Base-by-base conservation (phyloP, 2,329 filamentous ascomycete species). In the Xenoacremonium recifei region DNA sequence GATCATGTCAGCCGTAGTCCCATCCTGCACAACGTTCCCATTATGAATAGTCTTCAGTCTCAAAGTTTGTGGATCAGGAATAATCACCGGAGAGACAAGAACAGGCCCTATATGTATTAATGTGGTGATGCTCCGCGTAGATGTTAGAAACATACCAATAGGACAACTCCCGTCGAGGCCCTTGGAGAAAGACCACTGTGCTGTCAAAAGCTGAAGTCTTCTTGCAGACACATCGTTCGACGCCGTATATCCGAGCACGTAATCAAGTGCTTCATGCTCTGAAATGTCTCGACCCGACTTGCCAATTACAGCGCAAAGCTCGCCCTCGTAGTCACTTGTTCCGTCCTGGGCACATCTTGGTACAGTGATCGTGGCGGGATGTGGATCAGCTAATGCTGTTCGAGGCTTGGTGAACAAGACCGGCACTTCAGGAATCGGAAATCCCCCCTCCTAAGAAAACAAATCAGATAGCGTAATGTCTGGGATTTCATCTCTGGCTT, bases 121-220 rank as follows among this genome's bases (percentile, higher is more conserved):
- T 9, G 29, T 31, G 7, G 6, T 31, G n/a, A 15, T 27, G 17
- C n/a, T 31, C 6, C n/a, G 29, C 6, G 29, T 15, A 6, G 17
- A 31, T 31, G n/a, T 11, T 13, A 16, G 18, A 4, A 19, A 5
- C 15, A 17, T 32, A 42, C 40, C 40, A 11, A 42, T 37, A 3
- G 40, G 40, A 20, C 40, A 42, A 21, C 40, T 42, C 10, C 21
- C 21, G 16, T 42, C 40, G 18, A 42, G 40, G 15, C 40, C 40
- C 16, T 42, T 42, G 3, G 33, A 37, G 16, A 38, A 42, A 2
- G 35, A 42, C 35, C 40, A 42, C 23, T 42, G 40, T 16, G 23
- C n/a, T 4, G 40, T 42, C 12, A 27, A 5, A 6, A 42, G 27
- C 19, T 42, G 40, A 5, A 42, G 21, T n/a, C 10, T 33, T 32